Evolutionary conservation across 2,329 filamentous ascomycete species (phyloP).

Genomic region (Neobulgaria alba): DNA sequence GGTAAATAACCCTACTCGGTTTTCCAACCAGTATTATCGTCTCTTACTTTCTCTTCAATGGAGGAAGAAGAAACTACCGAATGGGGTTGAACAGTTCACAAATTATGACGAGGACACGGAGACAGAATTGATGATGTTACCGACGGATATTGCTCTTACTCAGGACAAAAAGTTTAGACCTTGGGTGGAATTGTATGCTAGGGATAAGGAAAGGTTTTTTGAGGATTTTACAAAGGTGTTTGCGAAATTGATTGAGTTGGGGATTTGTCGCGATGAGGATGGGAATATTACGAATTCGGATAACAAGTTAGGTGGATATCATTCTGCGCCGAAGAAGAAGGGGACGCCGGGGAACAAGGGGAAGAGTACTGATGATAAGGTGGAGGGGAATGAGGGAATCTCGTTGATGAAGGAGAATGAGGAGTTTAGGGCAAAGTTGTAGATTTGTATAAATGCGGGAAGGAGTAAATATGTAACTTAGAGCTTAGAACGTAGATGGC

Average conservation of each 20-base stretch:
- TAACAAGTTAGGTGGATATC: slow-evolving; percentile 47
- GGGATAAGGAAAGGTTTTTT: slow-evolving; percentile 54
- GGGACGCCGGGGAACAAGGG: slow-evolving; percentile 26
- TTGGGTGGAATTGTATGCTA: slow-evolving; percentile 51
- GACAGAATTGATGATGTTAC: slow-evolving; percentile 57
- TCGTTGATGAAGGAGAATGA: slow-evolving; percentile 30
- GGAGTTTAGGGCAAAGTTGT: slow-evolving; percentile 22
- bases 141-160: slow-evolving; percentile 51
- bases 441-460: slow-evolving; percentile 5
- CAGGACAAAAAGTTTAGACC: slow-evolving; percentile 43
- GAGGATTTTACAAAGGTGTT: slow-evolving; percentile 50
- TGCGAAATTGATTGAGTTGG: slow-evolving; percentile 51
- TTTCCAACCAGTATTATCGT: slow-evolving; percentile 49
- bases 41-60: slow-evolving; percentile 43
- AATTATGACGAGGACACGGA: slow-evolving; percentile 47
- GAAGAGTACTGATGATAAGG: slow-evolving; percentile 26
- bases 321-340: slow-evolving; percentile 48
- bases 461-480: too few species aligned
- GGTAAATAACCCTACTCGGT: slow-evolving; percentile 50
- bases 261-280: slow-evolving; percentile 44
- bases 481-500: too few species aligned
- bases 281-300: slow-evolving; percentile 48
- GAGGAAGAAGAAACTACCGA: slow-evolving; percentile 43
- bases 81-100: slow-evolving; percentile 48
- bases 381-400: slow-evolving; percentile 31